Conservation (phyloP, 208 protist genomes). For the Acanthamoeba triangularis region DNA sequence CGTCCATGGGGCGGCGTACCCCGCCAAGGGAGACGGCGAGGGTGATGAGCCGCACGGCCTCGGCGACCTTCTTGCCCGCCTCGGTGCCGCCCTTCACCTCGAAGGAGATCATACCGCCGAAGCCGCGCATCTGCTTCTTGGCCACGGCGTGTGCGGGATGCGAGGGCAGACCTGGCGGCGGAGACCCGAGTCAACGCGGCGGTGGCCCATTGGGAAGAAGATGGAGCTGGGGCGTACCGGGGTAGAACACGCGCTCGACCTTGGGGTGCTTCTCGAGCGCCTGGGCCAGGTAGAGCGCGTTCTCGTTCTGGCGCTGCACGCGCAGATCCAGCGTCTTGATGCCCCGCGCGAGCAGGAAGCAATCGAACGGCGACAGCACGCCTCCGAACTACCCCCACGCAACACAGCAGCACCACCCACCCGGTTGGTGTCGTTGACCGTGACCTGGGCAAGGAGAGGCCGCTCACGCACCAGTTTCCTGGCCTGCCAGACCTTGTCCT, state of each 20-base stretch:
- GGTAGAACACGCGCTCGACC: conserved; percentile 95
- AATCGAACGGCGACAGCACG: conserved; percentile 95
- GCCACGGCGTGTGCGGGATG: conserved; percentile 94
- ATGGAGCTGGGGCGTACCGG: conserved; percentile 80
- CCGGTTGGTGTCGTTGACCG: neutral
- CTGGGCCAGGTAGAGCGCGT: conserved; percentile 93
- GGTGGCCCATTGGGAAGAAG: too few species aligned
- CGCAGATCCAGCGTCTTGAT: conserved; percentile 96
- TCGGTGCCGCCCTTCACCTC: conserved; percentile 83
- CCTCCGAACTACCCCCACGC: neutral
- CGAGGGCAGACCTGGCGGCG: conserved; percentile 83
- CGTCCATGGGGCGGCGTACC: too few species aligned
- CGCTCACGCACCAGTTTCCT: neutral
- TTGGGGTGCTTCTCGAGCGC: conserved; percentile 89
- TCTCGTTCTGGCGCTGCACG: conserved; percentile 94
- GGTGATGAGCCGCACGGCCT: conserved; percentile 94
- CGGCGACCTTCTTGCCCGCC: conserved; percentile 89
- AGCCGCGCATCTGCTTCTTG: conserved; percentile 91
- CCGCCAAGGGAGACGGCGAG: conserved; percentile 96
- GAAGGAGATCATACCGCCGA: conserved; percentile 92
- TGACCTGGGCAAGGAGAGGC: neutral
- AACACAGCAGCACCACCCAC: neutral
- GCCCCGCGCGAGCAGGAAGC: conserved; percentile 95
- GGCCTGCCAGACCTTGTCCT: conserved; percentile 78
- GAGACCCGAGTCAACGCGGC: too few species aligned